Conservation (phyloP, 2,329 filamentous ascomycete species). For the Claviceps purpurea region DNA sequence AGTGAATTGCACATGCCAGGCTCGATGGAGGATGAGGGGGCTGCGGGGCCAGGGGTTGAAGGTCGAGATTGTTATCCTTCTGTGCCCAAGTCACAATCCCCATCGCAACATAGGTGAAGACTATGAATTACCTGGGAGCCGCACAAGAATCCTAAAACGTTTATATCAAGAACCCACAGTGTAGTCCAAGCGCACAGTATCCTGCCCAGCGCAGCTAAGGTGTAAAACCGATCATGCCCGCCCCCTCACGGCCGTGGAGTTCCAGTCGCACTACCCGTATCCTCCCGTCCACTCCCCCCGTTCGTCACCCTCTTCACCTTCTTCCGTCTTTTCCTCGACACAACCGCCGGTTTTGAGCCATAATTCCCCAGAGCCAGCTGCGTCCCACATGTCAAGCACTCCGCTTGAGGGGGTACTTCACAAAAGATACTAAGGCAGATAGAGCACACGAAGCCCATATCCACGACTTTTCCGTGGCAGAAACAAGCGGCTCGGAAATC, state of each 20-base stretch:
- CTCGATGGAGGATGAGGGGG: background rate
- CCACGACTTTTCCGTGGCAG: constrained; percentile 82
- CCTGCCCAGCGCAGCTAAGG: background rate
- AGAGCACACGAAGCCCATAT: constrained; percentile 89
- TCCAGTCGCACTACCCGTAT: constrained; percentile 45
- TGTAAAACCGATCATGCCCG: background rate
- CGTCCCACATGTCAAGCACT: constrained; percentile 75
- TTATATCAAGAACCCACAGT: background rate
- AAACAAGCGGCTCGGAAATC: constrained; percentile 98
- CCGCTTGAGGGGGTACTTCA: constrained; percentile 43
- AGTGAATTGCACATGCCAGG: background rate
- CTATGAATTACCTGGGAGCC: background rate
- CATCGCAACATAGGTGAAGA: background rate
- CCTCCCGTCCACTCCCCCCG: constrained; percentile 33
- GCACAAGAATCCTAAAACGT: background rate
- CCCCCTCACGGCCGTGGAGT: constrained; percentile 35
- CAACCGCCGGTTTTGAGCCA: constrained; percentile 62
- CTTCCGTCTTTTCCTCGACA: constrained; percentile 60
- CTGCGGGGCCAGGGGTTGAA: background rate
- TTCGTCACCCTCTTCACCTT: constrained; percentile 49
- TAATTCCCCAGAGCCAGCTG: constrained; percentile 64
- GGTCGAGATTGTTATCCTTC: background rate
- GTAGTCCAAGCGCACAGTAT: background rate
- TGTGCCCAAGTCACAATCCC: background rate
- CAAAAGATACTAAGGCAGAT: constrained; percentile 95